Conservation (phyloP, 164 flowering plant genomes). For the Chimonanthus praecox region DNA sequence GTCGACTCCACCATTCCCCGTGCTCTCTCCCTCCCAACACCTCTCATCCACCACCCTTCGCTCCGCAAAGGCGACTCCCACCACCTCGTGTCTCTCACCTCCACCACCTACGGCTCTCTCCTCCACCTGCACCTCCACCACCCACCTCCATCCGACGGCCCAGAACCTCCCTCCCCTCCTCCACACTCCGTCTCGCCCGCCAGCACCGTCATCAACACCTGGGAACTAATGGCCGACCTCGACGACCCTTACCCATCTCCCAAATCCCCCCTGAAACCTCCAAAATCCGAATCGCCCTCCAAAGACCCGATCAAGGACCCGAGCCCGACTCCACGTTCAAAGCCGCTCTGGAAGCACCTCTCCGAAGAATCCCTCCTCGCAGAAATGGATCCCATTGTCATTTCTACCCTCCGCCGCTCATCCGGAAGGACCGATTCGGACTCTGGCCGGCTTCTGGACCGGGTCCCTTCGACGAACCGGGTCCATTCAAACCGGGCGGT, state of each 20-base stretch:
- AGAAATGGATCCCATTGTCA: slow-evolving; percentile 67
- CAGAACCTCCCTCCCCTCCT: not conserved
- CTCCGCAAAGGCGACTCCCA: slow-evolving; percentile 60
- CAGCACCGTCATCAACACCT: slow-evolving; percentile 72
- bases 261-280: slow-evolving; percentile 29
- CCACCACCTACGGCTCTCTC: slow-evolving; percentile 78
- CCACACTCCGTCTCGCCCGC: slow-evolving; percentile 23
- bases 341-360: slow-evolving; percentile 79
- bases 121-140: slow-evolving; percentile 15
- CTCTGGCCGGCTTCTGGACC: not conserved
- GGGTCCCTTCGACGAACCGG: not conserved
- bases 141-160: slow-evolving; percentile 9
- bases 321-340: slow-evolving; percentile 18
- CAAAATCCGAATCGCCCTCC: not conserved
- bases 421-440: not conserved
- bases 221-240: slow-evolving; percentile 88
- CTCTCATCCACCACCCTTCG: slow-evolving; percentile 71
- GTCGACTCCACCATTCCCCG: slow-evolving; percentile 19
- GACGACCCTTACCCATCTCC: slow-evolving; percentile 34
- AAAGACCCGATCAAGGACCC: not conserved
- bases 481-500: slow-evolving; percentile 36
- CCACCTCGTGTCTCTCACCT: slow-evolving; percentile 75
- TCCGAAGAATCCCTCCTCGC: slow-evolving; percentile 68
- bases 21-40: slow-evolving; percentile 50
- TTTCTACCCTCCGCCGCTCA: slow-evolving; percentile 30